A percentile compares a stretch with the other conserved stretches of the same genome.
These are phyloP conservation scores for Arctium lappa DNA, from an alignment of 129 eudicot genomes.

Conservation along the genomic window DNA sequence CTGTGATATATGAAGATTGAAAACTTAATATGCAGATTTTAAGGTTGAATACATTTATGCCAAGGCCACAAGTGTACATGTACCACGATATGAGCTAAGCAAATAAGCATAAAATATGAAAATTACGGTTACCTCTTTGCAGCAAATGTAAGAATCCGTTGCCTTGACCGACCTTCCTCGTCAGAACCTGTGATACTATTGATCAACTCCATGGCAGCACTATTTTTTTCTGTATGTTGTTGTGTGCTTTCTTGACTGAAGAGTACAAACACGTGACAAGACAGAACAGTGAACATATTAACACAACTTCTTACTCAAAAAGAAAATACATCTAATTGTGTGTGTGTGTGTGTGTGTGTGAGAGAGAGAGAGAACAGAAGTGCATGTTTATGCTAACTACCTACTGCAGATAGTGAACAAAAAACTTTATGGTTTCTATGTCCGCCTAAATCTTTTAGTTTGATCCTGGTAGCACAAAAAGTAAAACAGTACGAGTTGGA, in stretches of 20 bases:
- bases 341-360: neutral
- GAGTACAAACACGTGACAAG: conserved; percentile 21
- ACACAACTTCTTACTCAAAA: neutral
- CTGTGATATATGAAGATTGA: neutral
- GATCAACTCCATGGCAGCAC: conserved; percentile 92
- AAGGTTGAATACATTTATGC: neutral
- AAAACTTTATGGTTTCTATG: neutral
- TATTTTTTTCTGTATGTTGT: conserved; percentile 48
- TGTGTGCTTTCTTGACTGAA: conserved; percentile 57
- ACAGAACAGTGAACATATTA: neutral
- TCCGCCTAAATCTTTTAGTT: neutral
- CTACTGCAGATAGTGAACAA: neutral
- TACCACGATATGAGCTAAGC: neutral
- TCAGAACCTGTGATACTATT: conserved; percentile 79
- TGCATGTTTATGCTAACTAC: neutral
- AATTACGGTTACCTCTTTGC: conserved; percentile 59
- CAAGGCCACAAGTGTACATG: conserved; percentile 7
- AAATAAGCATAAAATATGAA: neutral
- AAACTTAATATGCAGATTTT: conserved; percentile 1
- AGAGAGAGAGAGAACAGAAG: neutral
- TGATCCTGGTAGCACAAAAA: conserved; percentile 13
- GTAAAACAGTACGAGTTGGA: neutral
- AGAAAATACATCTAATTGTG: neutral
- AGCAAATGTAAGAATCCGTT: conserved; percentile 85
- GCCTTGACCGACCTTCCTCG: conserved; percentile 94